phyloP scores from a whole-genome alignment of 192 early-diverging fungal genomes.

The Coemansia sp. region DNA sequence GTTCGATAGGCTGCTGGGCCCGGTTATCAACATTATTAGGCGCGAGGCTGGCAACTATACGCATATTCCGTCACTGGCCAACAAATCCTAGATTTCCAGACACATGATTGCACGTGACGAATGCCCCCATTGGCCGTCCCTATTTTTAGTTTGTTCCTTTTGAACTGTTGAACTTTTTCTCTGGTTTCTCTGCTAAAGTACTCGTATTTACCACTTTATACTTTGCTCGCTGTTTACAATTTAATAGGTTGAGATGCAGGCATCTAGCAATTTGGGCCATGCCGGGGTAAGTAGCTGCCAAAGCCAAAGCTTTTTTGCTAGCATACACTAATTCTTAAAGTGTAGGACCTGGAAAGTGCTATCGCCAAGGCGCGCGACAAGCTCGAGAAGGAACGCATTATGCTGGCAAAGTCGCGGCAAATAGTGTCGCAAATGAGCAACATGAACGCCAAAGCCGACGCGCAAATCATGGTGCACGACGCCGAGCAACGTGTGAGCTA shows the following conservation, averaged over 20 bases:
- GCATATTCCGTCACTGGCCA: slow-evolving; percentile 49
- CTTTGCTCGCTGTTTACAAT: background rate
- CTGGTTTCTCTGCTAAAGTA: background rate
- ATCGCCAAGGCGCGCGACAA: slow-evolving; percentile 70
- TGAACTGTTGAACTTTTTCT: background rate
- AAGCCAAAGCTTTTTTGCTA: background rate
- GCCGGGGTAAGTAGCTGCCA: slow-evolving; percentile 35
- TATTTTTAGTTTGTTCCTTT: background rate
- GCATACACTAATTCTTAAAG: background rate
- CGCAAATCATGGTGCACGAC: slow-evolving; percentile 69
- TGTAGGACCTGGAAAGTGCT: slow-evolving; percentile 60
- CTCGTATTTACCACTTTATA: background rate
- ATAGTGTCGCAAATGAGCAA: slow-evolving; percentile 73
- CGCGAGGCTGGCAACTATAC: slow-evolving; percentile 92
- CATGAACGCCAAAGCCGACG: slow-evolving; percentile 68
- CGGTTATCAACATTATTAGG: slow-evolving; percentile 93
- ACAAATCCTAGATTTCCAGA: background rate
- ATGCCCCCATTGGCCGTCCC: background rate
- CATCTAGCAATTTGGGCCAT: slow-evolving; percentile 40
- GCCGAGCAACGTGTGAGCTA: slow-evolving; percentile 69
- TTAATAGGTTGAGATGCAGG: slow-evolving; percentile 26
- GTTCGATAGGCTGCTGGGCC: slow-evolving; percentile 92
- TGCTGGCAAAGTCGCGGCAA: slow-evolving; percentile 69
- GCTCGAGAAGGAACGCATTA: slow-evolving; percentile 71
- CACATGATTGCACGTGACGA: background rate